Evolutionary conservation across 495 filamentous ascomycete species (phyloP), one percentile per base, ranked within the genome.

Genomic region (Podospora conica): DNA sequence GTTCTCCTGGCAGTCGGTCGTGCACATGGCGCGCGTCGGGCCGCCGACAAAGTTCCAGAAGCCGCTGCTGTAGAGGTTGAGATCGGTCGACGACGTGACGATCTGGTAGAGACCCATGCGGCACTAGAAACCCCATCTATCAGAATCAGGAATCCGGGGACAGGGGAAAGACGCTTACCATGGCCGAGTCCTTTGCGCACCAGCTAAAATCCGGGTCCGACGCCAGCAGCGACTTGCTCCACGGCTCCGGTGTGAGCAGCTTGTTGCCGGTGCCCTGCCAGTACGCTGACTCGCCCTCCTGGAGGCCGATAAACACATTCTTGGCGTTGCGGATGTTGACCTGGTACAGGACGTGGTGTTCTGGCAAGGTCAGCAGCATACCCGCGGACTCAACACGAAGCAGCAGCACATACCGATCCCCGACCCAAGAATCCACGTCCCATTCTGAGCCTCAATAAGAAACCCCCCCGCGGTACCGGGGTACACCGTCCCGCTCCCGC

Each of bases 31-130:
- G n/a, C 73, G 70, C 1, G 69, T 70, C 22, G 72, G 65, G 53
- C 77, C 75, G 66, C 81, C 78, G 71, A 83, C 83, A 65, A 84
- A 85, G 8, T 74, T 78, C 83, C 83, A 85, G 63, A 81, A 82
- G 22, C 79, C 81, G 4, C 75, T 74, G 10, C 79, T 79, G 68
- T 84, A 84, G 18, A 84, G 69, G 62, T 78, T 79, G 7, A 85
- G 57, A 55, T 80, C 61, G 10, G 71, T 76, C 0, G 78, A 79
- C n/a, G 69, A 71, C 20, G 69, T 65, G 55, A 85, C 77, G 54
- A 75, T 73, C 65, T 79, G 77, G 48, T 78, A 81, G n/a, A 76
- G 65, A 3, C 74, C 80, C 77, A 82, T 83, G 22, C 81, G 78
- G 66, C 82, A 85, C 67, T 71, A 8, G 33, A 22, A 18, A 24